Percentiles rank a stretch among this genome's conserved stretches.
These are phyloP conservation scores for Naganishia friedmannii DNA, from an alignment of 768 basidiomycete species.

Conservation along the genomic window DNA sequence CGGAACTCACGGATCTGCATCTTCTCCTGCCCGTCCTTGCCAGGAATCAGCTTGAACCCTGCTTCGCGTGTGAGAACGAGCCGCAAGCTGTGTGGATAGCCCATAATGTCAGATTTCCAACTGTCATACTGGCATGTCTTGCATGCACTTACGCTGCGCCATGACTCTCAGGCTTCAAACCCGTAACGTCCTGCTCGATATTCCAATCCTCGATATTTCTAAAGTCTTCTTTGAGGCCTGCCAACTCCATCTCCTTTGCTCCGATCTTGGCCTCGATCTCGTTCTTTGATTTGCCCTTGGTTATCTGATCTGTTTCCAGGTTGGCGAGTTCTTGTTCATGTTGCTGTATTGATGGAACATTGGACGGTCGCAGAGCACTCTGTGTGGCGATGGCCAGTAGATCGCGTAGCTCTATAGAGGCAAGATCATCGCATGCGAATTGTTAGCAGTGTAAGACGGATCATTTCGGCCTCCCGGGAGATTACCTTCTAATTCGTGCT, in stretches of 20 bases:
- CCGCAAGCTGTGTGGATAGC: neutral
- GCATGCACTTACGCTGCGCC: constrained; percentile 14
- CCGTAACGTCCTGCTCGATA: constrained; percentile 19
- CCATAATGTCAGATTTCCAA: neutral
- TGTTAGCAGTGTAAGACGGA: too few species aligned
- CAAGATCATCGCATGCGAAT: neutral
- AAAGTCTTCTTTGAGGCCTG: constrained; percentile 12
- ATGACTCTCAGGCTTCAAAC: constrained; percentile 14
- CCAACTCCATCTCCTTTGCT: constrained; percentile 17
- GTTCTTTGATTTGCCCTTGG: constrained; percentile 14
- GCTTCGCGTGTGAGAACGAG: constrained; percentile 22
- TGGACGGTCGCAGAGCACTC: constrained; percentile 17
- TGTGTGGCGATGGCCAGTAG: constrained; percentile 5
- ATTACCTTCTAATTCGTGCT: constrained; percentile 20
- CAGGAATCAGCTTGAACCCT: constrained; percentile 15
- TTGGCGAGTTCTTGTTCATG: constrained; percentile 23
- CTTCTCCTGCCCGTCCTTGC: constrained; percentile 13
- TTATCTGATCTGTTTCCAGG: constrained; percentile 20
- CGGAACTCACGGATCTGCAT: constrained; percentile 17
- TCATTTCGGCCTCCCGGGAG: too few species aligned
- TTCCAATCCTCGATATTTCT: constrained; percentile 23
- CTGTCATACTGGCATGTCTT: neutral
- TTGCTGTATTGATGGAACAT: constrained; percentile 17
- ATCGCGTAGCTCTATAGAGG: constrained; percentile 7
- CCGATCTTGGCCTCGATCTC: constrained; percentile 24